phyloP scores from a whole-genome alignment of 257 asterid species.

The Salvia rosmarinus region DNA sequence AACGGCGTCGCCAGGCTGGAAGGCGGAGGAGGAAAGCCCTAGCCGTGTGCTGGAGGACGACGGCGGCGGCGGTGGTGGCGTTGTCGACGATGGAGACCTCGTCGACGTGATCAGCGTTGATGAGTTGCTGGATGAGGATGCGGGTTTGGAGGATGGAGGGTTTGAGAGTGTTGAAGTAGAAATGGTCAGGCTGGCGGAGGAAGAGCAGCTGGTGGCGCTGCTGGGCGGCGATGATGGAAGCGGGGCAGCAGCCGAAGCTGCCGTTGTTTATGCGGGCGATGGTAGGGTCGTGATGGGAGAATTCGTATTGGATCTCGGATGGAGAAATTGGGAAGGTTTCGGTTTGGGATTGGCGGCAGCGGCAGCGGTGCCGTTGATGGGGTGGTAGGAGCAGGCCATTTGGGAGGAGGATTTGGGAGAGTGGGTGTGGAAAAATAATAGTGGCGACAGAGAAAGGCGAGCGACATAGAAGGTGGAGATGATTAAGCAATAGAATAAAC shows the following conservation, averaged over 20 bases:
- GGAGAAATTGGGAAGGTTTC: conserved; percentile 27
- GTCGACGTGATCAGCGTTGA: conserved; percentile 74
- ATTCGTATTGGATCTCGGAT: conserved; percentile 59
- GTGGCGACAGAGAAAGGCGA: conserved; percentile 6
- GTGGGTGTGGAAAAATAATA: conserved; percentile 15
- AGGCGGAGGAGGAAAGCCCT: conserved; percentile 58
- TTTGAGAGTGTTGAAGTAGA: conserved; percentile 65
- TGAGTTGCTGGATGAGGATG: conserved; percentile 51
- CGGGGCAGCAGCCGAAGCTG: conserved; percentile 90
- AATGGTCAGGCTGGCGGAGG: conserved; percentile 82
- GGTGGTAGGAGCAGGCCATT: conserved; percentile 47
- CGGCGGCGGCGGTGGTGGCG: conserved; percentile 92
- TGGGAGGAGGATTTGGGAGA: conserved; percentile 37
- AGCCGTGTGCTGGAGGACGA: conserved; percentile 70
- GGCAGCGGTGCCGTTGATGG: conserved; percentile 30
- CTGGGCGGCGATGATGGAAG: conserved; percentile 74
- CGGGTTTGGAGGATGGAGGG: conserved; percentile 68
- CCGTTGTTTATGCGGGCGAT: conserved; percentile 87
- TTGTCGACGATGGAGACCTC: conserved; percentile 86
- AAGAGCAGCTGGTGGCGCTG: conserved; percentile 65
- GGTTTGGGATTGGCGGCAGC: not conserved
- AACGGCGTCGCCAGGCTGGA: conserved; percentile 63
- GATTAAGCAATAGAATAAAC: too few species aligned
- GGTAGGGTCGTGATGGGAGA: conserved; percentile 75
- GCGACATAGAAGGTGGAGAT: too few species aligned